Base-by-base conservation (phyloP, 768 basidiomycete species). In the Mycena venus region DNA sequence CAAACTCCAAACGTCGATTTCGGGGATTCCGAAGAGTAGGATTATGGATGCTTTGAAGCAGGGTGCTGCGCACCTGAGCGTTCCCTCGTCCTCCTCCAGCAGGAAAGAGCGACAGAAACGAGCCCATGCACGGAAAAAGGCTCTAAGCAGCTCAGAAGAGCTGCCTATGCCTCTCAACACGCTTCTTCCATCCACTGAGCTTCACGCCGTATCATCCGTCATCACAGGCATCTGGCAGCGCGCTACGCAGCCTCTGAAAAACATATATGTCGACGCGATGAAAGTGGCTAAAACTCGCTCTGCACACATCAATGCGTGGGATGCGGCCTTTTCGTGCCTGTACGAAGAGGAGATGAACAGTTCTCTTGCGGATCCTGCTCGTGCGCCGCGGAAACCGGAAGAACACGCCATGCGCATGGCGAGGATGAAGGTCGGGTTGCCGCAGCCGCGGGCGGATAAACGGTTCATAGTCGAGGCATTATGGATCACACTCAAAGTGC, bases 391-490 rank as follows among this genome's bases (percentile, higher is more conserved):
- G 40, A 78, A 83, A 23, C 91, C 89, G 0, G 77, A 86, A 71
- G 85, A 87, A 63, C 78, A 87, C 69, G 91, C 91, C 2, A 86
- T 92, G 85, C 84, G 86, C 25, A 80, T 87, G 49, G 90, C 92
- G 0, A 87, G 81, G 73, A 80, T 86, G 53, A 83, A 88, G 58
- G 86, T 93, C 23, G 93, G 92, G 0, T 89, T 90, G 75, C 85
- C 88, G 0, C 87, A 86, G 53, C 93, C 91, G 9, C 86, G 86
- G 9, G 91, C 91, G 0, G 92, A 93, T 79, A 85, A 85, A 51
- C 86, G 91, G 42, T 92, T 90, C 81, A 75, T 87, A 15, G 89
- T 93, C 10, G 92, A 93, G 78, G 91, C 91, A 0, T 85, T 91
- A 64, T 90, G 89, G 87, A 75, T 82, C 14, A 88, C 89, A 8